phyloP scores from a whole-genome alignment of 768 basidiomycete species.

The Lentinula guzmanii region DNA sequence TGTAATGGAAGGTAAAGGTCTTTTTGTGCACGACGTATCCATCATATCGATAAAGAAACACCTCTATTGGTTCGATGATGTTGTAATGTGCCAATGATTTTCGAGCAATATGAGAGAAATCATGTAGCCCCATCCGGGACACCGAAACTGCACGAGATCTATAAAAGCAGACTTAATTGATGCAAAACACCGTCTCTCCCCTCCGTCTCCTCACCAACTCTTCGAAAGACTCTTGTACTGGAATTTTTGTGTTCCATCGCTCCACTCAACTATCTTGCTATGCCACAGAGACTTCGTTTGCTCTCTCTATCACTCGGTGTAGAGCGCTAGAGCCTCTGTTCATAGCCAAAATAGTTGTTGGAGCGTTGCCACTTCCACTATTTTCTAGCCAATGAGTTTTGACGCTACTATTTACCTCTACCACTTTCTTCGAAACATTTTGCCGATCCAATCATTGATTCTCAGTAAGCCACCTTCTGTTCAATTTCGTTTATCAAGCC shows the following conservation, averaged over 20 bases:
- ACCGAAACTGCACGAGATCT: neutral
- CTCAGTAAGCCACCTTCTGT: too few species aligned
- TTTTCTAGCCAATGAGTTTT: neutral
- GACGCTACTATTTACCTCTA: neutral
- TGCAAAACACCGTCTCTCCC: neutral
- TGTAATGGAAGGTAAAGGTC: neutral
- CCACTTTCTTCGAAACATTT: too few species aligned
- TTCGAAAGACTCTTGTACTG: neutral
- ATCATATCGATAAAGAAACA: neutral
- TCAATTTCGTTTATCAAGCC: too few species aligned
- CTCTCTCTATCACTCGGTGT: conserved; percentile 27
- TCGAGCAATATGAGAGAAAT: neutral
- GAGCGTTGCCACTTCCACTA: conserved; percentile 24
- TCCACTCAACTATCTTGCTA: conserved; percentile 24
- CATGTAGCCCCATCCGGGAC: neutral
- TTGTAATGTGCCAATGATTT: neutral
- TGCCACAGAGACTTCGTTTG: conserved; percentile 28
- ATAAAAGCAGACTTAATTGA: neutral
- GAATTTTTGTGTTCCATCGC: conserved; percentile 17
- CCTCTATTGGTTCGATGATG: neutral
- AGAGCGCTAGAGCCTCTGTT: conserved; percentile 35
- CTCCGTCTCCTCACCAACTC: neutral
- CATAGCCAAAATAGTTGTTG: conserved; percentile 53
- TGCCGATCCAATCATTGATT: too few species aligned
- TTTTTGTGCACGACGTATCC: neutral